Conservation (phyloP, 768 basidiomycete genomes). For the Leccinum obscurum region DNA sequence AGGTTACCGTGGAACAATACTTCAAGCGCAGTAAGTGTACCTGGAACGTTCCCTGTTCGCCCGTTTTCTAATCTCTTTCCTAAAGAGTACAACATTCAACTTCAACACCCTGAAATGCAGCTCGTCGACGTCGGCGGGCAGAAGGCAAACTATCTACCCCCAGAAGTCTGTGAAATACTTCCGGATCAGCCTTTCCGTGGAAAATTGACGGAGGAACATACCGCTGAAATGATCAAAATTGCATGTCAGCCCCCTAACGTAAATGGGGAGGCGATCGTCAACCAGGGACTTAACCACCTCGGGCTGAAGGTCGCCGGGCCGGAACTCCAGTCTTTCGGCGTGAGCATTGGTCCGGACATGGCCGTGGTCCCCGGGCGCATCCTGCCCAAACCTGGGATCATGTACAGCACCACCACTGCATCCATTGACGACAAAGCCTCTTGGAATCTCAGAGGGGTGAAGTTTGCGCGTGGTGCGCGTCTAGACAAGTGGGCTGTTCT, state of each 20-base stretch:
- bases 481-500: conserved; percentile 69
- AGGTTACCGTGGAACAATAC: conserved; percentile 48
- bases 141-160: conserved; percentile 43
- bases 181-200: conserved; percentile 43
- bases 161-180: conserved; percentile 52
- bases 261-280: conserved; percentile 46
- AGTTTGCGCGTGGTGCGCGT: conserved; percentile 57
- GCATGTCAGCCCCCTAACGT: conserved; percentile 51
- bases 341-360: conserved; percentile 49
- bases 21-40: conserved; percentile 44
- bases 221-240: conserved; percentile 48
- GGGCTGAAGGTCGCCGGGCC: conserved; percentile 40
- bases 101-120: conserved; percentile 42
- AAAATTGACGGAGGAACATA: conserved; percentile 57
- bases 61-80: not conserved
- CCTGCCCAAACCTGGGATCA: conserved; percentile 43
- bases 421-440: conserved; percentile 46
- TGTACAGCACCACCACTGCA: conserved; percentile 34
- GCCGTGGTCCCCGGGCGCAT: conserved; percentile 57
- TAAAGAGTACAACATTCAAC: conserved; percentile 43
- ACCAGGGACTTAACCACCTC: conserved; percentile 42
- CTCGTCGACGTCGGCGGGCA: conserved; percentile 50
- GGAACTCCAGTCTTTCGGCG: conserved; percentile 43
- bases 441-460: conserved; percentile 56
- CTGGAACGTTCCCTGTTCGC: not conserved